phyloP scores from a whole-genome alignment of 2,329 filamentous ascomycete species.

The Zarea fungicola region DNA sequence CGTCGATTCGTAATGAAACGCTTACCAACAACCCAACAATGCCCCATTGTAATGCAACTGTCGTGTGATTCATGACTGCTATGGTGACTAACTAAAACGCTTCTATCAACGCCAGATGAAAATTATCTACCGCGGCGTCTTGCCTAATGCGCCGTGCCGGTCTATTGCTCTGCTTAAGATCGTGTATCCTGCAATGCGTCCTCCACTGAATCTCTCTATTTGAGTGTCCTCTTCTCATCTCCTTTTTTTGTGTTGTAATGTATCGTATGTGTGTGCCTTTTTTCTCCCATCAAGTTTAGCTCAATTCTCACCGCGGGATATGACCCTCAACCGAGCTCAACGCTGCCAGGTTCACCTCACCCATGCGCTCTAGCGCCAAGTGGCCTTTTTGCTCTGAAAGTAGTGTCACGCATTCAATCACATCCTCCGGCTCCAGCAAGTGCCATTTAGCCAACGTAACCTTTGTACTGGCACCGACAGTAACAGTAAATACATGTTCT shows the following conservation, averaged over 20 bases:
- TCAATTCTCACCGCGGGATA: conserved; percentile 30
- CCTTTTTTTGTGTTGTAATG: background rate
- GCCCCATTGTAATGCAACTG: background rate
- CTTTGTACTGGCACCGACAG: conserved; percentile 87
- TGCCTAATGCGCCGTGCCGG: conserved; percentile 9
- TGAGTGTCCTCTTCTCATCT: background rate
- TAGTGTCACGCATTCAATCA: conserved; percentile 63
- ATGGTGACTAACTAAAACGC: conserved; percentile 1
- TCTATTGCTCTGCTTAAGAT: conserved; percentile 12
- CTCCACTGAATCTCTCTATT: background rate
- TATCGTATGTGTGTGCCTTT: background rate
- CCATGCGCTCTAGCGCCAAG: conserved; percentile 31
- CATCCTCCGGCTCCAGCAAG: conserved; percentile 80
- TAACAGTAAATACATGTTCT: conserved; percentile 80
- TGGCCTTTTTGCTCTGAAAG: conserved; percentile 44
- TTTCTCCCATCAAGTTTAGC: background rate
- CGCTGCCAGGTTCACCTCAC: conserved; percentile 53
- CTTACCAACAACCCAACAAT: no score
- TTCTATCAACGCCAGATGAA: conserved; percentile 12
- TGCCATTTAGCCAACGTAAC: conserved; percentile 89
- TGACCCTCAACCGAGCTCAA: conserved; percentile 49
- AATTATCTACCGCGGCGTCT: conserved; percentile 1
- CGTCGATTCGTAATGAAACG: no score
- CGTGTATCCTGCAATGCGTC: conserved; percentile 12
- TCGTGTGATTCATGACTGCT: background rate